phyloP scores from a whole-genome alignment of 2,329 filamentous ascomycete genomes.

The Claviceps monticola region DNA sequence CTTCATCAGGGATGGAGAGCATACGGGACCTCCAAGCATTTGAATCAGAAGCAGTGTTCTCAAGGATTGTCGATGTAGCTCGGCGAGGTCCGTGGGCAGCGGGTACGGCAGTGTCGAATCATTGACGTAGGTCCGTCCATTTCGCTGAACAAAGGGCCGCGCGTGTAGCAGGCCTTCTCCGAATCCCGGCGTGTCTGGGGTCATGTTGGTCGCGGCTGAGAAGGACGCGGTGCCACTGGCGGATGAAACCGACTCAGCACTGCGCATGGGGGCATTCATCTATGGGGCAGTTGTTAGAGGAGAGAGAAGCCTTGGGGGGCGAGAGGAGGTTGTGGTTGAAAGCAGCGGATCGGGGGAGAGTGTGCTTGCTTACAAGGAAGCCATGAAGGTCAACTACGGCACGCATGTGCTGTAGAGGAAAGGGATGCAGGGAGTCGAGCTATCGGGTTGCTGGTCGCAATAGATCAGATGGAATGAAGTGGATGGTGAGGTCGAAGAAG shows the following conservation, averaged over 20 bases:
- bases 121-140: slow-evolving; percentile 72
- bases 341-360: background rate
- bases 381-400: slow-evolving; percentile 6
- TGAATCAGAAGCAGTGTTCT: slow-evolving; percentile 70
- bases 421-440: slow-evolving; percentile 1
- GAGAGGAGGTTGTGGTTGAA: background rate
- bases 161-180: slow-evolving; percentile 25
- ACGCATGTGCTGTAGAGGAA: slow-evolving; percentile 1
- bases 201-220: slow-evolving; percentile 32
- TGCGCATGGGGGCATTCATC: slow-evolving; percentile 22
- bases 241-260: slow-evolving; percentile 33
- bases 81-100: slow-evolving; percentile 74
- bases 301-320: background rate
- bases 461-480: background rate
- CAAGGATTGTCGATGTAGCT: slow-evolving; percentile 77
- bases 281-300: slow-evolving; percentile 14
- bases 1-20: slow-evolving; percentile 50
- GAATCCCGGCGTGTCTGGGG: slow-evolving; percentile 32
- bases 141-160: slow-evolving; percentile 53
- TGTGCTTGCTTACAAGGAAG: slow-evolving; percentile 5
- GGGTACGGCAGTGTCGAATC: slow-evolving; percentile 63
- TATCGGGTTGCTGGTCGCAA: background rate
- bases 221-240: slow-evolving; percentile 28
- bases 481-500: background rate
- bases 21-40: slow-evolving; percentile 68